Evolutionary conservation across 192 early-diverging fungal species (phyloP).

Genomic region (Podila epigama): DNA sequence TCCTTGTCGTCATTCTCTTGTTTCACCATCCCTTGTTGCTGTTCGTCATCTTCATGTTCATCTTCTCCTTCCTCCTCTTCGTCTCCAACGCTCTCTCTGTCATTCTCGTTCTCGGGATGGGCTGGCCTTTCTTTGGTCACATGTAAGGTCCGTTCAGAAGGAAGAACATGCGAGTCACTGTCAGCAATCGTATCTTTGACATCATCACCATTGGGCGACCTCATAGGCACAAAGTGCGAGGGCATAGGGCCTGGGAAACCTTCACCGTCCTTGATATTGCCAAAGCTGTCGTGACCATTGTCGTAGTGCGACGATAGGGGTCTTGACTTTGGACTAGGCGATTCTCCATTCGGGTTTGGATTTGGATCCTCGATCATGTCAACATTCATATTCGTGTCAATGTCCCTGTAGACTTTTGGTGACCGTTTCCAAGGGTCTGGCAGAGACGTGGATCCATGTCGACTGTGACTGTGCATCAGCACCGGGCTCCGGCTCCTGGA

Average conservation of each 20-base stretch:
- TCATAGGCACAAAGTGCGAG: background rate
- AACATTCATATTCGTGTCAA: no score
- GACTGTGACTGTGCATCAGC: background rate
- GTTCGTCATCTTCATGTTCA: background rate
- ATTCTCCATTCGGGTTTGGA: slow-evolving; percentile 1
- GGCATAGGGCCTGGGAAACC: background rate
- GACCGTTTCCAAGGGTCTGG: background rate
- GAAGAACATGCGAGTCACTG: no score
- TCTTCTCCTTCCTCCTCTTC: slow-evolving; percentile 7
- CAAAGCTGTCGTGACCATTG: background rate
- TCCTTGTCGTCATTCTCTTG: background rate
- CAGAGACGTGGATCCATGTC: background rate
- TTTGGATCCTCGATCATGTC: no score
- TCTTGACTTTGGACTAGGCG: background rate
- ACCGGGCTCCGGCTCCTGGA: background rate
- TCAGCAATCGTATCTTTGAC: no score
- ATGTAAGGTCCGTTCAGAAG: no score
- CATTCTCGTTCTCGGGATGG: background rate
- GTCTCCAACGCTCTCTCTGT: background rate
- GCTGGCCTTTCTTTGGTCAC: background rate
- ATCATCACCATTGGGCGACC: background rate
- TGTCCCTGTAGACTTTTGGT: no score
- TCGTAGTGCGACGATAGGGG: background rate
- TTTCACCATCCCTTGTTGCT: background rate
- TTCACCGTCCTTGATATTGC: no score